Conservation (phyloP, 75 land plant species). For the Sequoiadendron giganteum region DNA sequence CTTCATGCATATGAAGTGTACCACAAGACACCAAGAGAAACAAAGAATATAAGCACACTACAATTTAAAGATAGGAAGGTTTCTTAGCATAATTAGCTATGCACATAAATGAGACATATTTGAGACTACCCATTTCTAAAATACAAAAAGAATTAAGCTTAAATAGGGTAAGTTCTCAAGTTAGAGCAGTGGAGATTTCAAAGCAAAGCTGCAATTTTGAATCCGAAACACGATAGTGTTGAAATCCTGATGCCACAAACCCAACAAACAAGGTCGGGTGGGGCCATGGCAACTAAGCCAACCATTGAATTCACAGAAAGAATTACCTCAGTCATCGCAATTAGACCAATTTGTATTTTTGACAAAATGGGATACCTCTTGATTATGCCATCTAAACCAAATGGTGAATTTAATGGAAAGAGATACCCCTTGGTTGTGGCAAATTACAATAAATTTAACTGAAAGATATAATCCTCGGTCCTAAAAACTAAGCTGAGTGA, state of each 20-base stretch:
- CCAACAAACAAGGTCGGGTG: background rate
- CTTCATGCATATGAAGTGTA: background rate
- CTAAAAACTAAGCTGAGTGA: too few species aligned
- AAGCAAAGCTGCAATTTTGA: background rate
- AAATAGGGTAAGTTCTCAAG: background rate
- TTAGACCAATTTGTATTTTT: background rate
- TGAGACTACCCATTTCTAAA: background rate
- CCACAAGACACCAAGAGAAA: background rate
- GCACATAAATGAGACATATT: background rate
- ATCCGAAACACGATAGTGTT: background rate
- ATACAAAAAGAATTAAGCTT: background rate
- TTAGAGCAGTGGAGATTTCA: background rate
- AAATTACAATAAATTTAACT: background rate
- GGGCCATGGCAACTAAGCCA: background rate
- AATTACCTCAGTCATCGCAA: too few species aligned
- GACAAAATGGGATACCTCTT: background rate
- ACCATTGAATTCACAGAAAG: too few species aligned
- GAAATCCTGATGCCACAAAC: background rate
- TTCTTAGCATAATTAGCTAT: background rate
- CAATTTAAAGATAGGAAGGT: background rate
- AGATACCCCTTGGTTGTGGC: background rate
- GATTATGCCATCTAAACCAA: background rate
- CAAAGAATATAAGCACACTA: background rate
- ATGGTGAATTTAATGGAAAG: background rate
- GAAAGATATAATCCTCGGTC: too few species aligned